Conservation (phyloP, 2,329 filamentous ascomycete species). For the Penicillium sp. region DNA sequence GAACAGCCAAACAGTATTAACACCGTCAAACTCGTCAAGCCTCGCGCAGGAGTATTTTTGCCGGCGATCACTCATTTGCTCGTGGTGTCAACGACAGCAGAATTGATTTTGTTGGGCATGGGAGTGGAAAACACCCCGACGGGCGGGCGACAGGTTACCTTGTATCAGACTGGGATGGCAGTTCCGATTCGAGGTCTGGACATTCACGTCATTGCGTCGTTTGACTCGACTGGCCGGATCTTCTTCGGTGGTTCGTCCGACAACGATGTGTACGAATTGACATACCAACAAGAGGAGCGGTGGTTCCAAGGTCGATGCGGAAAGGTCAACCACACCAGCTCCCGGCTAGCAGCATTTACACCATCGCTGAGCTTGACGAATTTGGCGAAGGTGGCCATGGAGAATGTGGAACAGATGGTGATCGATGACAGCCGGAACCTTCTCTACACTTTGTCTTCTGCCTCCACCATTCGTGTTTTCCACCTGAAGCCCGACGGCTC, state of each 20-base stretch:
- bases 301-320: conserved; percentile 91
- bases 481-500: conserved; percentile 67
- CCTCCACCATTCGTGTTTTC: conserved; percentile 87
- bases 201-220: conserved; percentile 76
- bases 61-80: conserved; percentile 81
- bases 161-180: conserved; percentile 88
- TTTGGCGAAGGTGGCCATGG: conserved; percentile 45
- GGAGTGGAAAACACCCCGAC: conserved; percentile 63
- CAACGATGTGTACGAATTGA: conserved; percentile 89
- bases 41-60: conserved; percentile 84
- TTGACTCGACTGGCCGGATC: conserved; percentile 76
- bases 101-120: conserved; percentile 85
- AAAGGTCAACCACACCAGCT: conserved; percentile 83
- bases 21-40: conserved; percentile 82
- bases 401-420: conserved; percentile 74
- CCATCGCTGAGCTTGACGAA: conserved; percentile 43
- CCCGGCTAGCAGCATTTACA: conserved; percentile 63
- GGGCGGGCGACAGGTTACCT: conserved; percentile 69
- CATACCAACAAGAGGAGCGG: conserved; percentile 93
- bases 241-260: conserved; percentile 83
- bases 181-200: conserved; percentile 73
- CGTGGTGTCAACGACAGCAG: conserved; percentile 80
- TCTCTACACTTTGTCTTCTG: conserved; percentile 85
- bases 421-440: conserved; percentile 86
- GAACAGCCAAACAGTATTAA: conserved; percentile 86